Conservation (phyloP, 495 filamentous ascomycete species). For the Letharia columbiana region DNA sequence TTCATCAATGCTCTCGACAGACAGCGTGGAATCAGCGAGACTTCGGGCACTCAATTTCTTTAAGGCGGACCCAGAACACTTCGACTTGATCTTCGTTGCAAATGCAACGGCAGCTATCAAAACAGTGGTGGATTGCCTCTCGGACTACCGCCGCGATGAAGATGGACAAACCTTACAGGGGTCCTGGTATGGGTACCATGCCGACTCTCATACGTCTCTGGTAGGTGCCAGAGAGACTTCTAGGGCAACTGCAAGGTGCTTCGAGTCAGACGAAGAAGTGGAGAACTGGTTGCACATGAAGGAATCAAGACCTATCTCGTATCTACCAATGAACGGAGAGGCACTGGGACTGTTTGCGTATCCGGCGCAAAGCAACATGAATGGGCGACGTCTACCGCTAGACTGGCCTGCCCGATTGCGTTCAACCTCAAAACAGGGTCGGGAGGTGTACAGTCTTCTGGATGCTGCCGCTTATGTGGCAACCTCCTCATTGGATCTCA, state of each 20-base stretch:
- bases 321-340: no score
- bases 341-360: conserved; percentile 58
- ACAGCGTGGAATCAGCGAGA: conserved; percentile 52
- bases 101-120: conserved; percentile 61
- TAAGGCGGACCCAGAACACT: conserved; percentile 52
- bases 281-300: conserved; percentile 49
- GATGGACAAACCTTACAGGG: no score
- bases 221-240: conserved; percentile 61
- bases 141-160: conserved; percentile 44
- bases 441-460: conserved; percentile 54
- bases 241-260: conserved; percentile 47
- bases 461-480: conserved; percentile 68
- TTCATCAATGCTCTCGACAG: conserved; percentile 54
- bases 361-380: conserved; percentile 75
- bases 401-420: conserved; percentile 47
- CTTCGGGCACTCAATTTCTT: conserved; percentile 52
- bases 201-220: conserved; percentile 64
- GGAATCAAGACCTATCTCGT: conserved; percentile 17
- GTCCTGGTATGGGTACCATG: conserved; percentile 64
- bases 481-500: conserved; percentile 56
- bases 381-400: conserved; percentile 54
- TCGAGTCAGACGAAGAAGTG: conserved; percentile 55
- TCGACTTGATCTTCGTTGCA: conserved; percentile 59
- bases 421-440: conserved; percentile 38
- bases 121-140: conserved; percentile 58